Evolutionary conservation across 805 yeast species (phyloP), one percentile per base, ranked within the genome.

Genomic region (Spathaspora passalidarum): DNA sequence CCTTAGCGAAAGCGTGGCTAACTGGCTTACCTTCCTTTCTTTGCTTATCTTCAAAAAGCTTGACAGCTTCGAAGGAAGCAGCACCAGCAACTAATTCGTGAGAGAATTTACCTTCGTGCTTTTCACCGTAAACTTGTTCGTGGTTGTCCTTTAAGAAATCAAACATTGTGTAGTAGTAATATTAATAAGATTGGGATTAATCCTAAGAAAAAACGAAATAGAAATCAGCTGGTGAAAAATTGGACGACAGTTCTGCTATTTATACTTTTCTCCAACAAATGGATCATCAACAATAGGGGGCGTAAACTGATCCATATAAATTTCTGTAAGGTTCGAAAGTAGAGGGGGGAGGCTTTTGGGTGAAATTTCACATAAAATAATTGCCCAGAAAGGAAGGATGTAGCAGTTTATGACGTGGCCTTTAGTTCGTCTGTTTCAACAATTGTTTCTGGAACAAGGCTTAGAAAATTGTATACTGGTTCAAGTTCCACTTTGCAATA

Each of bases 31-130:
- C 67, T 51, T 62, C 62, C 43, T 59, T 51, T 53, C 65, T 59
- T 50, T 62, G 66, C 41, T 53, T 57, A 55, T 62, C 65, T 53
- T 62, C 67, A 40, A 59, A 62, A 45, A 60, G 51, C 52, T 59
- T 62, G 38, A 58, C 56, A 35, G 67, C 67, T 42, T 56, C 66
- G 45, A 62, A 62, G 4, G 67, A 59, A 21, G 67, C 67, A 32
- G 62, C 67, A 48, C 67, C 67, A 18, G 67, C 67, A 40, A 62
- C 32, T 49, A 61, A 52, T 46, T 62, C 67, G 50, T 62, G 67
- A 19, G 62, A 50, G 52, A 62, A 55, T 53, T 61, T 61, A 37
- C 59, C 66, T 44, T 62, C 62, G 58, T 61, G 66, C 39, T 55
- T 32, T 10, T 53, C 60, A 40, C 65, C 64, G 56, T 62, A 61